A percentile compares a stretch with the other conserved stretches of the same genome.
Evolutionary conservation across 805 yeast genomes (phyloP).

Genomic region (Saturnispora saitoi): DNA sequence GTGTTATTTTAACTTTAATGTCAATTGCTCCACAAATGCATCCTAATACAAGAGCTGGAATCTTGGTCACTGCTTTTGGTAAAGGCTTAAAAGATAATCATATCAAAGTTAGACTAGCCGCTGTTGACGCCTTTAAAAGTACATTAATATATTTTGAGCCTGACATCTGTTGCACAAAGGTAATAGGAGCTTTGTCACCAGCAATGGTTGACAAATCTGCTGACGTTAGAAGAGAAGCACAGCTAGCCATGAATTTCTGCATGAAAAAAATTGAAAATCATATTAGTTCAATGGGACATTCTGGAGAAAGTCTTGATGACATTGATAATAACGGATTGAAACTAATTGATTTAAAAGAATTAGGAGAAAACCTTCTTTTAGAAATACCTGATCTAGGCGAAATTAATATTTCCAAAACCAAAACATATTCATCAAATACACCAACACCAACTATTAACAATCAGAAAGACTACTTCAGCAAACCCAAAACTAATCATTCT

Average conservation of each 20-base stretch:
- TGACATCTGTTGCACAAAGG: slow-evolving; percentile 67
- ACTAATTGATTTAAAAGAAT: not conserved
- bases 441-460: not conserved
- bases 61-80: slow-evolving; percentile 78
- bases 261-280: slow-evolving; percentile 44
- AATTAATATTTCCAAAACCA: not conserved
- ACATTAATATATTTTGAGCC: slow-evolving; percentile 61
- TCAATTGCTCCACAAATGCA: slow-evolving; percentile 55
- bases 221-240: slow-evolving; percentile 67
- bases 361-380: slow-evolving; percentile 1
- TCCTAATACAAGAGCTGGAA: slow-evolving; percentile 51
- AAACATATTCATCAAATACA: slow-evolving; percentile 9
- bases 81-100: slow-evolving; percentile 76
- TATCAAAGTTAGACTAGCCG: slow-evolving; percentile 64
- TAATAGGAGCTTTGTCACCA: slow-evolving; percentile 79
- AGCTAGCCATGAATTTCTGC: slow-evolving; percentile 54
- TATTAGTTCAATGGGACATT: slow-evolving; percentile 13
- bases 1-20: slow-evolving; percentile 62
- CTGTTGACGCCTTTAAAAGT: slow-evolving; percentile 63
- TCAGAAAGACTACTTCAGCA: not conserved
- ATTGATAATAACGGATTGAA: not conserved
- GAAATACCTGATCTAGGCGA: slow-evolving; percentile 6
- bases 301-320: slow-evolving; percentile 2
- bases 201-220: slow-evolving; percentile 68
- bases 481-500: not conserved